Percentiles rank a stretch among this genome's conserved stretches.
Conservation (phyloP, 257 asterid species). For the Prunella vulgaris region DNA sequence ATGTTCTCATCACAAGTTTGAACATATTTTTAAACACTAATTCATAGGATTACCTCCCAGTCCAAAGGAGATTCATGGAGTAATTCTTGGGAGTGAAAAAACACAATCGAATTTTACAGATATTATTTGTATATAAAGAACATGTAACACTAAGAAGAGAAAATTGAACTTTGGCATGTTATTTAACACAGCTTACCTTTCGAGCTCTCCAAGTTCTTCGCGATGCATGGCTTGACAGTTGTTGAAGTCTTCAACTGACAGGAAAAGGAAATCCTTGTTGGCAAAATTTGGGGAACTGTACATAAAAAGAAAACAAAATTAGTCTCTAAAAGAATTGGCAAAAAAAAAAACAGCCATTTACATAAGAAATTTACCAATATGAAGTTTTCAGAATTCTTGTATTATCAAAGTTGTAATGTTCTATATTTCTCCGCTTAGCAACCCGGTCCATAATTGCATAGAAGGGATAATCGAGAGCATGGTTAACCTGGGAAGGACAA, state of each 20-base stretch:
- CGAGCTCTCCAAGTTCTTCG: slow-evolving; percentile 65
- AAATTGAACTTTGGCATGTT: slow-evolving; percentile 4
- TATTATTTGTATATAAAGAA: too few species aligned
- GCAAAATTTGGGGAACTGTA: slow-evolving; percentile 66
- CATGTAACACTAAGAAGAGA: background rate
- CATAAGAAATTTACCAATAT: slow-evolving; percentile 43
- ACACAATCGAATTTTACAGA: too few species aligned
- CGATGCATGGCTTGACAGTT: slow-evolving; percentile 57
- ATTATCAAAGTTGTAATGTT: slow-evolving; percentile 46
- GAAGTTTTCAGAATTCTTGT: slow-evolving; percentile 70
- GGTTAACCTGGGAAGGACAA: slow-evolving; percentile 53
- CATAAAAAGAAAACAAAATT: slow-evolving; percentile 3
- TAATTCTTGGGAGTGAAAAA: background rate
- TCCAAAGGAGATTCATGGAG: background rate
- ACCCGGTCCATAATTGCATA: slow-evolving; percentile 59
- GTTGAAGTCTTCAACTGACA: slow-evolving; percentile 78
- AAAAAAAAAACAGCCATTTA: background rate
- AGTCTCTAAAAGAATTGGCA: background rate
- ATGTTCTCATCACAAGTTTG: background rate
- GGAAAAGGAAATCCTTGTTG: slow-evolving; percentile 52
- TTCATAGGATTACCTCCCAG: background rate
- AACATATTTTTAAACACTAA: background rate
- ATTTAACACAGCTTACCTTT: slow-evolving; percentile 41
- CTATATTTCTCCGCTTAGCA: slow-evolving; percentile 52
- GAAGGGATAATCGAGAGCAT: slow-evolving; percentile 54